Evolutionary conservation across 331 rosid genomes (phyloP), one percentile per base, ranked within the genome.

Genomic region (Prunus yedoensis): DNA sequence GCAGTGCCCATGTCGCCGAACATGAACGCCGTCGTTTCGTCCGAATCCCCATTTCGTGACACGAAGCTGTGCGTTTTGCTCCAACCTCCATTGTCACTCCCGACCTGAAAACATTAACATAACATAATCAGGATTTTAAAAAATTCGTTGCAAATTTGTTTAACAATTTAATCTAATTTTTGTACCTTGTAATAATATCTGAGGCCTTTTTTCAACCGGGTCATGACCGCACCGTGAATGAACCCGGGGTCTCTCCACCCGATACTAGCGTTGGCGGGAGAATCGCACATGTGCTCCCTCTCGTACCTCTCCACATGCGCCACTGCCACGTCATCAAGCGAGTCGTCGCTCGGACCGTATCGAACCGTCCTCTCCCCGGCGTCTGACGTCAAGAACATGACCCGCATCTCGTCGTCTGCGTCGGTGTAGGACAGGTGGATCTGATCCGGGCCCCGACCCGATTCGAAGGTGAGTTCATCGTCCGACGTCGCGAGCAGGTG

Each of bases 211-310:
- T 80, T 69, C 88, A 94, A 83, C 38, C 67, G 77, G 25, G 18
- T 83, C 86, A 94, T 79, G 45, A 89, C 81, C 0, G 85, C 99
- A 25, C 92, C 91, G 20, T 94, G 99, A 8, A 89, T 83, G 49
- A 73, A 92, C 41, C 99, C 99, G 27, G 97, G 97, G 68, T 92
- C 97, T 69, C 99, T 90, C 99, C 97, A 92, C 5, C 96, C 99
- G 4, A 82, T 43, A 35, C 85, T 89, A 1, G 70, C 6, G 64
- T 90, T 94, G 4, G 97, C 99, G 11, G 99, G 96, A 15, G 89
- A 78, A 64, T 91, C 92, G 67, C 99, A 94, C 97, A 90, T 87
- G 84, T 94, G 87, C 65, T 82, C 82, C 83, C 83, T 88, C 82
- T 89, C 93, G 47, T 94, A 94, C 85, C 92, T 79, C 80, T 13